Evolutionary conservation across 495 filamentous ascomycete genomes (phyloP).

Genomic region (Tricharina praecox): DNA sequence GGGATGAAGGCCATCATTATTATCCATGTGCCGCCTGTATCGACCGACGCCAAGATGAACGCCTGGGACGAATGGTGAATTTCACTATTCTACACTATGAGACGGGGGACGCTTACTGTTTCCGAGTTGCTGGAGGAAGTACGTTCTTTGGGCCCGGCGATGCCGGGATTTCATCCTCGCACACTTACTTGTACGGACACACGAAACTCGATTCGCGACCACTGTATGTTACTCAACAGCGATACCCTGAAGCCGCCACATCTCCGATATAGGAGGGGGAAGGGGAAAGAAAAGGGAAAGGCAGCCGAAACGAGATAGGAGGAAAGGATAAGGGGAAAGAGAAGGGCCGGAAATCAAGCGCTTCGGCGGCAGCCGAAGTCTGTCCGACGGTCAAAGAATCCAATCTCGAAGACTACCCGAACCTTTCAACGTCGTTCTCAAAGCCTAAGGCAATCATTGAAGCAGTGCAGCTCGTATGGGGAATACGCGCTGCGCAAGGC

Average conservation of each 20-base stretch:
- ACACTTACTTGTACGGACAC: constrained; percentile 62
- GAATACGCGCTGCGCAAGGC: too few relatives aligned
- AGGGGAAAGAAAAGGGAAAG: too few relatives aligned
- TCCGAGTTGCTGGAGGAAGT: constrained; percentile 90
- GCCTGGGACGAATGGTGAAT: constrained; percentile 56
- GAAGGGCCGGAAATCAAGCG: constrained; percentile 26
- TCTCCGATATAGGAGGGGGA: constrained; percentile 33
- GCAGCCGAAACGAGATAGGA: too few relatives aligned
- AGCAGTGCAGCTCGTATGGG: too few relatives aligned
- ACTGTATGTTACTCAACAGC: constrained; percentile 85
- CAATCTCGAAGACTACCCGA: constrained; percentile 32
- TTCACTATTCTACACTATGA: background rate
- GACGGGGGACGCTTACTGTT: background rate
- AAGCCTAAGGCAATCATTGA: too few relatives aligned
- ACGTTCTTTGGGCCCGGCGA: constrained; percentile 71
- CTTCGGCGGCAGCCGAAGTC: constrained; percentile 9
- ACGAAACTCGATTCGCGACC: constrained; percentile 99
- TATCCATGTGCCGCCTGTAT: constrained; percentile 82
- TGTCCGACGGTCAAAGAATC: constrained; percentile 35
- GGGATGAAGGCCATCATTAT: constrained; percentile 89
- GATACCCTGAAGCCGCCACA: constrained; percentile 42
- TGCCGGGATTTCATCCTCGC: constrained; percentile 78
- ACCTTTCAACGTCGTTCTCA: constrained; percentile 43
- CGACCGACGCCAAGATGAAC: constrained; percentile 61
- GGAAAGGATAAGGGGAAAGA: too few relatives aligned